phyloP scores from a whole-genome alignment of 1,284 basidiomycete genomes.

The Entoloma clypeatum region DNA sequence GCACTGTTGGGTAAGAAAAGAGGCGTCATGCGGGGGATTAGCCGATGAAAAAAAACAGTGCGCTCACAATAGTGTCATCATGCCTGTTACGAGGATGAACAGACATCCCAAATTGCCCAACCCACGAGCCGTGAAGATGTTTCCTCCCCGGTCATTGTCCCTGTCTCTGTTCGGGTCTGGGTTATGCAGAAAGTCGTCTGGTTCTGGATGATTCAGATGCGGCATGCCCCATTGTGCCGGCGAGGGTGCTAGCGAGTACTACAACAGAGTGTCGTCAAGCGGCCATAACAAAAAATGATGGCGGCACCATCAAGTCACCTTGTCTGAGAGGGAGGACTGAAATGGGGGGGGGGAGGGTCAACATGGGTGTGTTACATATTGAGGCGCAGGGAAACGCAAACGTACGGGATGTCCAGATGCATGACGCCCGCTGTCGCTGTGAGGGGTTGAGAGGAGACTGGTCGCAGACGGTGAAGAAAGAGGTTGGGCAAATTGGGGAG shows the following conservation, averaged over 20 bases:
- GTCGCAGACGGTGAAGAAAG: conserved; percentile 13
- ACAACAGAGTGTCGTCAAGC: background rate
- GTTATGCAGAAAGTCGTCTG: conserved; percentile 45
- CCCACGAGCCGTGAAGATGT: conserved; percentile 47
- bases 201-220: conserved; percentile 30
- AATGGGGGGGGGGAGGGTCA: too few species aligned
- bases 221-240: conserved; percentile 34
- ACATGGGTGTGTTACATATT: too few species aligned
- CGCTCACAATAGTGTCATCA: conserved; percentile 53
- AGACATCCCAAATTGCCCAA: conserved; percentile 67
- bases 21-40: background rate
- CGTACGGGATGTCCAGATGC: conserved; percentile 16
- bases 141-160: conserved; percentile 30
- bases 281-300: background rate
- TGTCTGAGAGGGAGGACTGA: conserved; percentile 22
- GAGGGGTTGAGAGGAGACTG: conserved; percentile 15
- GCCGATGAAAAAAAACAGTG: background rate
- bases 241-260: conserved; percentile 34
- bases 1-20: conserved; percentile 20
- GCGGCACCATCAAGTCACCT: conserved; percentile 15
- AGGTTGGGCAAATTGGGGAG: conserved; percentile 15
- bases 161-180: conserved; percentile 35
- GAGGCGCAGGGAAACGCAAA: background rate
- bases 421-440: conserved; percentile 1
- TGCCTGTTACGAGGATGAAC: conserved; percentile 41